These are phyloP conservation scores for Aphanomyces astaci DNA, from an alignment of 352 stramenopile species.

Conservation along the genomic window DNA sequence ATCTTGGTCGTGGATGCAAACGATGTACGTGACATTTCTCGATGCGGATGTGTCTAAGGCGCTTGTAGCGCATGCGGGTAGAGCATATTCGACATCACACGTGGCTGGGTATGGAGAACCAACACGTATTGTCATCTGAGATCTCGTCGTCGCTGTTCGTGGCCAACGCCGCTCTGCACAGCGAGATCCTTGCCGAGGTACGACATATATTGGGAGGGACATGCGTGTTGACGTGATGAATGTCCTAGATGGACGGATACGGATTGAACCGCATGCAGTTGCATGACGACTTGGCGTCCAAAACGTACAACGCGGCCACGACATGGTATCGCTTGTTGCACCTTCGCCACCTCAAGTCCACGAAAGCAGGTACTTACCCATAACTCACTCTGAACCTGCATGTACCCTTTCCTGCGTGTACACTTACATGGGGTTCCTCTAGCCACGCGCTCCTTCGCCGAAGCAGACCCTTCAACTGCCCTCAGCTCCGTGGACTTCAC, in stretches of 20 bases:
- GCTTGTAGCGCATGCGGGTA: constrained; percentile 14
- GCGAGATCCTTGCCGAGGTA: constrained; percentile 18
- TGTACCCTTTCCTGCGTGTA: no score
- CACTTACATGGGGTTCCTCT: no score
- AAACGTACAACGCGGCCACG: constrained; percentile 19
- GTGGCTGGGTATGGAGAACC: constrained; percentile 19
- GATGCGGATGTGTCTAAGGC: no score
- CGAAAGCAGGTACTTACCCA: background rate
- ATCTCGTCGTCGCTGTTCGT: constrained; percentile 20
- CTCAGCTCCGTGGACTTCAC: constrained; percentile 12
- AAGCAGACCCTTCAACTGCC: background rate
- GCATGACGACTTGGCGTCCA: constrained; percentile 22
- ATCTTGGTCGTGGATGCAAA: constrained; percentile 12
- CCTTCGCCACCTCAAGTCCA: background rate
- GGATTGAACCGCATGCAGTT: constrained; percentile 1
- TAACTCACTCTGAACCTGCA: background rate
- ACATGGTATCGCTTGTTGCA: constrained; percentile 20
- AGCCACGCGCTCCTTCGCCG: background rate
- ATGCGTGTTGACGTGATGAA: background rate
- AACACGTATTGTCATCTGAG: background rate
- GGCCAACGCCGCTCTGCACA: background rate
- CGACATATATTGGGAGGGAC: background rate
- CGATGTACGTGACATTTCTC: no score
- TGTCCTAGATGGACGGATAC: constrained; percentile 9
- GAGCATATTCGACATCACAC: constrained; percentile 18